Percentiles rank a stretch among this genome's conserved stretches.
Evolutionary conservation across 441 rosid species (phyloP).

Genomic region (Eutrema salsugineum): DNA sequence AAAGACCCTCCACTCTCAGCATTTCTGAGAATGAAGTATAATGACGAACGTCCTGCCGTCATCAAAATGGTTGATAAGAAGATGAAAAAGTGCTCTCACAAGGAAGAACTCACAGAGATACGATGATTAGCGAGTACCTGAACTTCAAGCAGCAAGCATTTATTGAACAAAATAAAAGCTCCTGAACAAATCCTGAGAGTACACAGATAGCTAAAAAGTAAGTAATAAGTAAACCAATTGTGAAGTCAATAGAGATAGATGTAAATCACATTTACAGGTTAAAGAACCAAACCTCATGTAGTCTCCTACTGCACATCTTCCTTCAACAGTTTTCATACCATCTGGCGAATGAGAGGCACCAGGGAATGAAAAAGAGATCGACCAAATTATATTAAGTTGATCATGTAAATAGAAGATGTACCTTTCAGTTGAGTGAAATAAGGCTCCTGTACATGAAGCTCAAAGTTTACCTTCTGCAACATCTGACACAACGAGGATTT

Average conservation of each 20-base stretch:
- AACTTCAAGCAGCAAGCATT: constrained; percentile 58
- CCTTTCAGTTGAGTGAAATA: constrained; percentile 64
- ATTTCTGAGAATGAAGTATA: constrained; percentile 71
- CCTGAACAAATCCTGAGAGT: constrained; percentile 48
- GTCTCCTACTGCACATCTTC: constrained; percentile 67
- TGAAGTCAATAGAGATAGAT: not conserved
- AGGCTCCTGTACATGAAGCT: constrained; percentile 78
- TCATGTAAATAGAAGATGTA: constrained; percentile 13
- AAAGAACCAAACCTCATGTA: constrained; percentile 39
- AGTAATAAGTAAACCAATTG: not conserved
- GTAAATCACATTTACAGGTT: not conserved
- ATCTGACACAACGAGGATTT: constrained; percentile 30
- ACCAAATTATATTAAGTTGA: not conserved
- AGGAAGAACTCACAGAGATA: not conserved
- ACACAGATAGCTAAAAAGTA: not conserved
- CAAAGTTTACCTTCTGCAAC: constrained; percentile 41
- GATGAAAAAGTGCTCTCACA: not conserved
- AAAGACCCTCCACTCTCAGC: constrained; percentile 60
- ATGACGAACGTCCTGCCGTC: constrained; percentile 45
- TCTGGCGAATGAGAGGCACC: constrained; percentile 36
- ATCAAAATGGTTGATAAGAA: not conserved
- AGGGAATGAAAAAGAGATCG: not conserved
- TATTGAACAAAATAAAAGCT: constrained; percentile 48
- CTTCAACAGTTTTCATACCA: constrained; percentile 75
- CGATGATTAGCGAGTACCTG: constrained; percentile 31